Evolutionary conservation across 106 monocot genomes (phyloP), one percentile per base, ranked within the genome.

Genomic region (Allium sativum): DNA sequence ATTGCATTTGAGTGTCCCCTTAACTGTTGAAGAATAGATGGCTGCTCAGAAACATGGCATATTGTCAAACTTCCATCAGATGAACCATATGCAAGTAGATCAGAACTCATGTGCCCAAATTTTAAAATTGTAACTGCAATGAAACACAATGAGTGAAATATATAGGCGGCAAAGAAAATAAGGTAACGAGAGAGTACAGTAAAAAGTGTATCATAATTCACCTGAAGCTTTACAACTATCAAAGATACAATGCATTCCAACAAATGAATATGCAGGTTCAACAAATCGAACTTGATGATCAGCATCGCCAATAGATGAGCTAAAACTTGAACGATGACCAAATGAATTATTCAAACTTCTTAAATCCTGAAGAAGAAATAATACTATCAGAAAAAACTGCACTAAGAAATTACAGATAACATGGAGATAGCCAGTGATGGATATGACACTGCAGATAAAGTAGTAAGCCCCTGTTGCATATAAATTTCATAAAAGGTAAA

Each of bases 201-300:
- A 51, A 55, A 47, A 40, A 42, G 15, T 62, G 19, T 18, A 65
- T 21, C 22, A 40, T 17, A 70, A 70, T 48, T 57, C 53, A 95
- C 95, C 95, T 84, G 90, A 86, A 73, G 77, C 78, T 77, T 84
- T 95, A 66, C 90, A 90, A 75, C 77, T 73, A 73, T 95, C 95
- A 84, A 95, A 95, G 62, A 95, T 84, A 69, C 84, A 87, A 57
- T 95, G 90, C 90, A 95, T 90, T 62, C 95, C 95, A 64, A 95
- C 84, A 79, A 95, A 95, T 48, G 95, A 95, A 76, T 95, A 95
- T 77, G 84, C 95, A 77, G 78, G 84, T 58, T 95, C 90, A 69
- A 56, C 74, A 55, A 65, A 47, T 66, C 72, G 78, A 51, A 80
- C 31, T 55, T 77, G 86, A 1, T 70, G 79, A 41, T 87, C 86